phyloP scores from a whole-genome alignment of 352 stramenopile genomes.

The Stramenopiles sp. region DNA sequence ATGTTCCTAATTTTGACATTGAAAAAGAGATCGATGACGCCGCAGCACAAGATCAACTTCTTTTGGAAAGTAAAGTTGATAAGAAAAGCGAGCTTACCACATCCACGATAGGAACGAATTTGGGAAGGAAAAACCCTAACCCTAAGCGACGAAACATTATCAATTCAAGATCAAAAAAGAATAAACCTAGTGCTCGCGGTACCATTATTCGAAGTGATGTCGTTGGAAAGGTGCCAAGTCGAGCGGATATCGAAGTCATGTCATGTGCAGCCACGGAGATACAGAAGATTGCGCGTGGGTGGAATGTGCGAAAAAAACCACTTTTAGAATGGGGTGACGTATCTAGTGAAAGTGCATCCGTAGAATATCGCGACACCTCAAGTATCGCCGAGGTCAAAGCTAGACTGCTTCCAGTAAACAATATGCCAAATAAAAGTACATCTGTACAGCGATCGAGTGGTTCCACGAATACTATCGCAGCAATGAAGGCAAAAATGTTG shows the following conservation, averaged over 20 bases:
- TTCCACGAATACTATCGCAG: too few species aligned
- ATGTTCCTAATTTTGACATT: not conserved
- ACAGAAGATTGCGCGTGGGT: not conserved
- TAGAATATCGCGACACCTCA: too few species aligned
- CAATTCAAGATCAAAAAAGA: not conserved
- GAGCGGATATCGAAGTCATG: not conserved
- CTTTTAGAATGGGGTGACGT: not conserved
- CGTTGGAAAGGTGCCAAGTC: not conserved
- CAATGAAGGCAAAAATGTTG: too few species aligned
- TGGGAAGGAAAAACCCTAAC: not conserved
- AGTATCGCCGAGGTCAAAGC: too few species aligned
- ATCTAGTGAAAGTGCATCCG: not conserved
- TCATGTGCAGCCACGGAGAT: not conserved
- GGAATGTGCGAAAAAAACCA: not conserved
- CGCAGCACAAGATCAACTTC: not conserved
- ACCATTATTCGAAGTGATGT: not conserved
- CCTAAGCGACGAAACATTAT: not conserved
- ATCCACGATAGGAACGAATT: not conserved
- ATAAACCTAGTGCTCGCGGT: not conserved
- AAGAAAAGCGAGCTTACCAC: not conserved
- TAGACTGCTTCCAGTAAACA: too few species aligned
- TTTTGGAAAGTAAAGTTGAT: not conserved
- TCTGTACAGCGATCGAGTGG: too few species aligned
- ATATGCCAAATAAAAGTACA: too few species aligned
- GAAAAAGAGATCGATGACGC: not conserved